Percentiles rank a stretch among this genome's conserved stretches.
phyloP scores from a whole-genome alignment of 129 eudicot species.

The Helichrysum umbraculigerum region DNA sequence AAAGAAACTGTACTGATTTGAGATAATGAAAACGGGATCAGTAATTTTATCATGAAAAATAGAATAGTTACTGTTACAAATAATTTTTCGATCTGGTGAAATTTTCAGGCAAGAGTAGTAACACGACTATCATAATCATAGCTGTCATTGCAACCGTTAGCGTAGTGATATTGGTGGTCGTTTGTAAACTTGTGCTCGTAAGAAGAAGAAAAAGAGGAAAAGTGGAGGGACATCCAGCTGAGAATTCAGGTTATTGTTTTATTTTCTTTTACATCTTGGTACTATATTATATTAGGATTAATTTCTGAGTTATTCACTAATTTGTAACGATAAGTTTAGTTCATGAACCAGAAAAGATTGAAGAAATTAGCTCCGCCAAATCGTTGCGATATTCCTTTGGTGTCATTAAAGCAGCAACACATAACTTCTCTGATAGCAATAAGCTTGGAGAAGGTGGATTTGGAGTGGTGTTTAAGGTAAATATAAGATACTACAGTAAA shows the following conservation, averaged over 20 bases:
- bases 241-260: neutral
- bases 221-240: neutral
- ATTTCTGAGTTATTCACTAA: neutral
- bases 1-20: too few species aligned
- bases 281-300: neutral
- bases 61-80: too few species aligned
- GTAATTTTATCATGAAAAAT: too few species aligned
- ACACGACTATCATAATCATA: conserved; percentile 2
- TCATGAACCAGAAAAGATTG: neutral
- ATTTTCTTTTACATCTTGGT: neutral
- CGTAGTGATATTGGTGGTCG: conserved; percentile 7
- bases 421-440: conserved; percentile 34
- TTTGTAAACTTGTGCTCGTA: conserved; percentile 10
- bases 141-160: conserved; percentile 18
- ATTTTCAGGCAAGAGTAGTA: conserved; percentile 29
- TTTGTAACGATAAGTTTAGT: conserved; percentile 11
- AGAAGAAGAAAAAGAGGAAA: conserved; percentile 27
- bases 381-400: conserved; percentile 48
- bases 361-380: conserved; percentile 32
- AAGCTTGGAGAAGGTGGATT: conserved; percentile 59
- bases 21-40: too few species aligned
- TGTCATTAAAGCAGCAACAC: conserved; percentile 33
- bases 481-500: neutral
- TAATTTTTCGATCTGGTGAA: too few species aligned
- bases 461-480: conserved; percentile 54